Conservation (phyloP, 768 basidiomycete species). For the Pisolithus marmoratus region DNA sequence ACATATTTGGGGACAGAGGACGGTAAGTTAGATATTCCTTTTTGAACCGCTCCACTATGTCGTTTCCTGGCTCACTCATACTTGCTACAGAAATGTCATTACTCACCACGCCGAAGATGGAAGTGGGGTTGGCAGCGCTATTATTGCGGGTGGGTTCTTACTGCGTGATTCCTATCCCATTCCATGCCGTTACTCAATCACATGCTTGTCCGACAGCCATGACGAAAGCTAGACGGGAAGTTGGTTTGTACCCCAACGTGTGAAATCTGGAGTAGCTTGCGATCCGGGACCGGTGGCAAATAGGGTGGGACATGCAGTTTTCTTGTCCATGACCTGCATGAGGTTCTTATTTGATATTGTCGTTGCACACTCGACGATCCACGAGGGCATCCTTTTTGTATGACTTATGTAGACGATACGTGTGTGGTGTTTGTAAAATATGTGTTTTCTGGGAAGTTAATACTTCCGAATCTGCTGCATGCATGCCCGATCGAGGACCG, state of each 20-base stretch:
- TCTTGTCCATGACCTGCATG: no score
- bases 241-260: constrained; percentile 49
- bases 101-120: constrained; percentile 42
- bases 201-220: constrained; percentile 50
- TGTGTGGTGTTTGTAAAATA: no score
- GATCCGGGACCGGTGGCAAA: no score
- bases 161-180: neutral
- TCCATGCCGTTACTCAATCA: neutral
- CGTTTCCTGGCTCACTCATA: constrained; percentile 47
- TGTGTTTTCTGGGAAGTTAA: no score
- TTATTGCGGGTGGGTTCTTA: constrained; percentile 69
- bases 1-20: constrained; percentile 96
- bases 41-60: constrained; percentile 23
- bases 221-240: constrained; percentile 78
- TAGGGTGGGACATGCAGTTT: no score
- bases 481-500: no score
- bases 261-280: constrained; percentile 20
- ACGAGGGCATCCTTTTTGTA: no score
- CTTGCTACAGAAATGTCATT: constrained; percentile 29
- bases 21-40: constrained; percentile 44
- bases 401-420: no score
- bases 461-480: no score
- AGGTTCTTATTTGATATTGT: no score
- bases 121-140: constrained; percentile 92
- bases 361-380: no score